phyloP scores from a whole-genome alignment of 176 grass and related monocot genomes.

The Melocanna baccifera region DNA sequence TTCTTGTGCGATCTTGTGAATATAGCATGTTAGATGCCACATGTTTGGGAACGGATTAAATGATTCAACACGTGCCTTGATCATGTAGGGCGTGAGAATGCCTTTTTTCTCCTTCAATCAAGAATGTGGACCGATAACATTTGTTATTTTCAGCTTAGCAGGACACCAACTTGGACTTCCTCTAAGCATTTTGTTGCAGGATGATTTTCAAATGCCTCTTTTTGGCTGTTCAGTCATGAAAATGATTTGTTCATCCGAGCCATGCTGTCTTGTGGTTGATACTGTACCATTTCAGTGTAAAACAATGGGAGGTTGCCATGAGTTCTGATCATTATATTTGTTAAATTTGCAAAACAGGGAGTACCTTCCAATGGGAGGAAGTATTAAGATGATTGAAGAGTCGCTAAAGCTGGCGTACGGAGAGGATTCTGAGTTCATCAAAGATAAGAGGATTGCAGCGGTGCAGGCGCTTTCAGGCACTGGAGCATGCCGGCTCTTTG shows the following conservation, averaged over 20 bases:
- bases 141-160: not conserved
- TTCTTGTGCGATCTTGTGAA: not conserved
- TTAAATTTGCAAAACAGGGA: slow-evolving; percentile 48
- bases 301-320: not conserved
- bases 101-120: not conserved
- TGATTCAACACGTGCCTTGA: not conserved
- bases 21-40: not conserved
- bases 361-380: slow-evolving; percentile 96
- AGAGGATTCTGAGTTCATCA: slow-evolving; percentile 78
- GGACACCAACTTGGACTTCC: not conserved
- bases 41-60: too few species aligned
- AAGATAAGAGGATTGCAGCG: slow-evolving; percentile 81
- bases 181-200: not conserved
- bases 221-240: not conserved
- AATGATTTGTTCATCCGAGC: not conserved
- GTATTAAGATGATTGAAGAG: slow-evolving; percentile 78
- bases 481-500: slow-evolving; percentile 89
- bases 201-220: not conserved
- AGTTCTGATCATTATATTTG: not conserved
- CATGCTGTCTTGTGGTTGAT: not conserved
- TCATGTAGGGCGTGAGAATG: not conserved
- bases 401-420: slow-evolving; percentile 85
- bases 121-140: not conserved
- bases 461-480: slow-evolving; percentile 92
- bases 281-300: not conserved